Evolutionary conservation across 371 early-diverging fungal species (phyloP).

Genomic region (Apophysomyces sp.): DNA sequence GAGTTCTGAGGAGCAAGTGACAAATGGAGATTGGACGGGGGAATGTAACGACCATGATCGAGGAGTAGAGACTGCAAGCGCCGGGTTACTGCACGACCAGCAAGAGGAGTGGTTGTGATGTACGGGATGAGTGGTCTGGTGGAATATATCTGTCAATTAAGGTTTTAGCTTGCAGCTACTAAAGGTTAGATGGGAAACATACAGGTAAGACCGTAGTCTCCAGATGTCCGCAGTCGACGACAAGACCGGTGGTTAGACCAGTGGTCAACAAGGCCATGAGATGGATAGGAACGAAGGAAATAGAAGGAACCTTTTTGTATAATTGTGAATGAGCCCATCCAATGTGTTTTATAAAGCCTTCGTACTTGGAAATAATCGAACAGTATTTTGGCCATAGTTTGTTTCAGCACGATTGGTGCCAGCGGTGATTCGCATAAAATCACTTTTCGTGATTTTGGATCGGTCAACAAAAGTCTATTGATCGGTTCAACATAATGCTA

Average conservation of each 20-base stretch:
- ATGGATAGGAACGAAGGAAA: constrained; percentile 79
- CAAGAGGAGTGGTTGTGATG: constrained; percentile 71
- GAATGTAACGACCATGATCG: constrained; percentile 51
- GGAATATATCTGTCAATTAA: constrained; percentile 62
- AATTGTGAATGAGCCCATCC: background rate
- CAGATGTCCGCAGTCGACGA: constrained; percentile 81
- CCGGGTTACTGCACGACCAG: constrained; percentile 61
- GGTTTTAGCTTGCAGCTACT: constrained; percentile 22
- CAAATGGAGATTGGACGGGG: constrained; percentile 42
- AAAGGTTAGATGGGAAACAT: constrained; percentile 49
- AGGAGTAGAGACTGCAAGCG: constrained; percentile 61
- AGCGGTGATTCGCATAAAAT: constrained; percentile 81
- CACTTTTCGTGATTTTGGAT: constrained; percentile 87
- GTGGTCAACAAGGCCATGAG: constrained; percentile 78
- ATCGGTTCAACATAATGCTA: background rate
- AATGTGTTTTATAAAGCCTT: background rate
- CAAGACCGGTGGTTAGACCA: constrained; percentile 78
- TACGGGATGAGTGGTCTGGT: constrained; percentile 74
- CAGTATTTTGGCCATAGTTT: constrained; percentile 68
- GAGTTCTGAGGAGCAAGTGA: constrained; percentile 45
- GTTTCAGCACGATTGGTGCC: constrained; percentile 73
- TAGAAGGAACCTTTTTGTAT: constrained; percentile 64
- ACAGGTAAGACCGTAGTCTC: constrained; percentile 81
- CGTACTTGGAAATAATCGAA: constrained; percentile 79
- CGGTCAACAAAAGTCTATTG: constrained; percentile 70